Evolutionary conservation across 2,329 filamentous ascomycete species (phyloP).

Genomic region (Fusarium buxicola): DNA sequence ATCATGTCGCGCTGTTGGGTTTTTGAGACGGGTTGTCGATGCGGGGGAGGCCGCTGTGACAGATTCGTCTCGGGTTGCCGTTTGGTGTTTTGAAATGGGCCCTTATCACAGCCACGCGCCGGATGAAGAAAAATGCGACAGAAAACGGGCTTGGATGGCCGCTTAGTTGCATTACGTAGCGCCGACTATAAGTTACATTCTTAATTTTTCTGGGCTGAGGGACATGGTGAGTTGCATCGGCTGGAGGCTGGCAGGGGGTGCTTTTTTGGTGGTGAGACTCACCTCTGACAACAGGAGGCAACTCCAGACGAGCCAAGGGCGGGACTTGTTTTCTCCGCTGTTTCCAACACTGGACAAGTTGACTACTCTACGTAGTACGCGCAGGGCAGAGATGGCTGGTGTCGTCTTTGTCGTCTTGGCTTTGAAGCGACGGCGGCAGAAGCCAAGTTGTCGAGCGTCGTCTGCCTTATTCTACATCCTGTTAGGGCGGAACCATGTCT

Average conservation of each 20-base stretch:
- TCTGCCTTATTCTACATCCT: too few relatives aligned
- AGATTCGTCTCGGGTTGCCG: constrained; percentile 51
- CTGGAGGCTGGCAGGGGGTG: constrained; percentile 4
- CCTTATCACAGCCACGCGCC: constrained; percentile 16
- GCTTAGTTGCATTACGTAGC: constrained; percentile 19
- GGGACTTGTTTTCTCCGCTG: constrained; percentile 28
- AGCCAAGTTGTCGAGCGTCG: constrained; percentile 22
- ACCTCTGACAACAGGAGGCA: constrained; percentile 29
- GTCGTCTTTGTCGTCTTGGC: background rate
- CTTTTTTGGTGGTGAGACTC: constrained; percentile 31
- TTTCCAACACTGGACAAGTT: background rate
- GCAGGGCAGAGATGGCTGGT: background rate
- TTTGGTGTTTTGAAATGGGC: constrained; percentile 43
- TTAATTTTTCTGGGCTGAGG: constrained; percentile 12
- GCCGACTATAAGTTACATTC: constrained; percentile 25
- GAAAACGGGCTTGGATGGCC: constrained; percentile 8
- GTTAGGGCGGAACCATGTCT: constrained; percentile 17
- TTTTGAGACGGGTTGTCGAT: constrained; percentile 25
- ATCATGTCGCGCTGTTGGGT: constrained; percentile 26
- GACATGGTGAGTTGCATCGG: constrained; percentile 23
- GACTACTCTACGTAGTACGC: background rate
- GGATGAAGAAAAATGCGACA: constrained; percentile 7
- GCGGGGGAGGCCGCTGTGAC: constrained; percentile 48
- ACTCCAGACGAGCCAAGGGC: constrained; percentile 36
- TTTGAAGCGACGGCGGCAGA: background rate